These are phyloP conservation scores for Carex pumila DNA, from an alignment of 176 grass and related monocot genomes.

Conservation along the genomic window DNA sequence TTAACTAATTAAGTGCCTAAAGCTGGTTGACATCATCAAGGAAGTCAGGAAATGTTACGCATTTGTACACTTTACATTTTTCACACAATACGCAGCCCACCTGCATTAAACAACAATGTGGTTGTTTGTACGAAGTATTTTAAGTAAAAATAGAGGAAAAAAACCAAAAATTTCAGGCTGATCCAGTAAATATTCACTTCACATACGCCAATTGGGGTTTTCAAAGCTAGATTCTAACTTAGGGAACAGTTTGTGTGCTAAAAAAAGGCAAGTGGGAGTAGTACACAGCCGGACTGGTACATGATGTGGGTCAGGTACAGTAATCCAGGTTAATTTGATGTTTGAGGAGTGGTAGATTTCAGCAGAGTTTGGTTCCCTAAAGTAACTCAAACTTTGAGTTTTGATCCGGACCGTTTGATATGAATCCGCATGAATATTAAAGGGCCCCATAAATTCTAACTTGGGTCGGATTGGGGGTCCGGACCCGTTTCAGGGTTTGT, in stretches of 20 bases:
- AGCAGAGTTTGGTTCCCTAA: too few species aligned
- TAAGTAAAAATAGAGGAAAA: background rate
- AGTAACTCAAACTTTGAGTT: too few species aligned
- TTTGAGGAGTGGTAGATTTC: background rate
- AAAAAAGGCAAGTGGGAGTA: background rate
- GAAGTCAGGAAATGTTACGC: constrained; percentile 16
- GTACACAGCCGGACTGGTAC: background rate
- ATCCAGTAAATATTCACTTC: background rate
- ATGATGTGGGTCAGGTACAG: background rate
- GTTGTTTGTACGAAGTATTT: background rate
- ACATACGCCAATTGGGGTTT: background rate
- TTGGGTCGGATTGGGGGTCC: too few species aligned
- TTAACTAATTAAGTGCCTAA: constrained; percentile 1
- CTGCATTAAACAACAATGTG: background rate
- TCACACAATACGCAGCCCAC: constrained; percentile 18
- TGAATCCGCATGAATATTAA: too few species aligned
- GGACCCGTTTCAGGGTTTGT: too few species aligned
- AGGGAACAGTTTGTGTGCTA: background rate
- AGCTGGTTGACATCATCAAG: constrained; percentile 3
- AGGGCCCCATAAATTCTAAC: too few species aligned
- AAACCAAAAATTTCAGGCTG: background rate
- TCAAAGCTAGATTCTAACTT: background rate
- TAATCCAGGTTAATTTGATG: background rate
- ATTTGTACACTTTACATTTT: constrained; percentile 27
- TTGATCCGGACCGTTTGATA: too few species aligned